phyloP scores from a whole-genome alignment of 139 green algal species.

The Limnomonas spitsbergensis region DNA sequence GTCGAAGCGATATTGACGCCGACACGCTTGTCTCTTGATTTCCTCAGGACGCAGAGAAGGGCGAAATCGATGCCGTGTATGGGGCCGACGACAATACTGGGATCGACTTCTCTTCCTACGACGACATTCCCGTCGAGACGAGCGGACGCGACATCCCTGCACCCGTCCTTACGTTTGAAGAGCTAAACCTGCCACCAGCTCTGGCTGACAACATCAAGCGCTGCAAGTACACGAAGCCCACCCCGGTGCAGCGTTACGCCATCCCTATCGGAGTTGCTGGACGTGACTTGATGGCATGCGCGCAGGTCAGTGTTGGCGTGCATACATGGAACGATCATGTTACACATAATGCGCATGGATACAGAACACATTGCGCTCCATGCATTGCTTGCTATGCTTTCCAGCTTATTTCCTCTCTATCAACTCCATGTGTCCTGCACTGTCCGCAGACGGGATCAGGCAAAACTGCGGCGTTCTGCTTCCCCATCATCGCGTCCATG shows the following conservation, averaged over 20 bases:
- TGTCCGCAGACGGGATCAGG: constrained; percentile 81
- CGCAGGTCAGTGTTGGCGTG: constrained; percentile 49
- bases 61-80: constrained; percentile 53
- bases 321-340: not conserved
- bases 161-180: constrained; percentile 82
- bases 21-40: no score
- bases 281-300: constrained; percentile 96
- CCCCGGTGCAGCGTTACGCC: constrained; percentile 93
- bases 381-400: not conserved
- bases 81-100: constrained; percentile 83
- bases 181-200: constrained; percentile 70
- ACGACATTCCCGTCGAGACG: constrained; percentile 94
- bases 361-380: not conserved
- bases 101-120: constrained; percentile 87
- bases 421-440: not conserved
- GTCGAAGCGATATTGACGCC: no score
- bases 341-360: not conserved
- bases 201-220: constrained; percentile 86
- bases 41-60: constrained; percentile 53
- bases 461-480: constrained; percentile 98
- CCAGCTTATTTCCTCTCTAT: not conserved
- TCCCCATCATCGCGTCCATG: constrained; percentile 94
- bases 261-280: constrained; percentile 91
- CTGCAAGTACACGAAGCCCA: constrained; percentile 98
- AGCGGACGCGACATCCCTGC: constrained; percentile 78